phyloP scores from a whole-genome alignment of 1,284 basidiomycete species.

The Ustilago cynodontis region DNA sequence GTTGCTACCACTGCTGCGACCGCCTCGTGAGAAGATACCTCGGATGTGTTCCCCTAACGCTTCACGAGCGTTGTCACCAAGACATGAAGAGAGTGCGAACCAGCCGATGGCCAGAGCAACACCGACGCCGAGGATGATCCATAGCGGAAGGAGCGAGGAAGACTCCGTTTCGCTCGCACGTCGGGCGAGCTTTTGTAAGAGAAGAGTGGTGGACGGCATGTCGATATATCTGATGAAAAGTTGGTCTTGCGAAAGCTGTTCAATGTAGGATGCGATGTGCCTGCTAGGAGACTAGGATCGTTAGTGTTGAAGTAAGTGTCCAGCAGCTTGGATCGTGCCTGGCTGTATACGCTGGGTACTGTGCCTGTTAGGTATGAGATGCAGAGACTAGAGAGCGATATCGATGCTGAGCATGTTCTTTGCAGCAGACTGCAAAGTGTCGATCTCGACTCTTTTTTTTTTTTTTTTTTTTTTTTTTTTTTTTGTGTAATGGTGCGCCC shows the following conservation, averaged over 20 bases:
- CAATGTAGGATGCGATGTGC: neutral
- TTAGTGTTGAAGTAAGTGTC: neutral
- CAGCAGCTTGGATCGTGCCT: neutral
- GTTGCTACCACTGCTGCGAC: constrained; percentile 7
- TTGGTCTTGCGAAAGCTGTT: neutral
- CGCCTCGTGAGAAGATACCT: constrained; percentile 26
- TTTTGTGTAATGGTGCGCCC: neutral
- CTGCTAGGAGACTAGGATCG: neutral
- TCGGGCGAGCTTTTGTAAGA: constrained; percentile 1
- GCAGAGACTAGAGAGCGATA: neutral
- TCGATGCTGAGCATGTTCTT: constrained; percentile 4
- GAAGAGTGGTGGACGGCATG: neutral
- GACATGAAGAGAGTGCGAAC: constrained; percentile 54
- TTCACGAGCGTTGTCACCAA: constrained; percentile 46
- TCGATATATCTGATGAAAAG: neutral
- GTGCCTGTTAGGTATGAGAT: neutral
- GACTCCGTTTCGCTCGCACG: constrained; percentile 31
- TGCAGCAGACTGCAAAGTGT: neutral
- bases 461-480: neutral
- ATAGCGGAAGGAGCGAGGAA: constrained; percentile 43
- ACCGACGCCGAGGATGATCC: constrained; percentile 51
- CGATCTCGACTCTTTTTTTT: neutral
- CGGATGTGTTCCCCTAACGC: constrained; percentile 27
- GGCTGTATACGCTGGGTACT: neutral
- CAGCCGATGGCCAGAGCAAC: constrained; percentile 46